These are phyloP conservation scores for Xylariaceae sp. DNA, from an alignment of 2,329 filamentous ascomycete genomes.

Conservation along the genomic window DNA sequence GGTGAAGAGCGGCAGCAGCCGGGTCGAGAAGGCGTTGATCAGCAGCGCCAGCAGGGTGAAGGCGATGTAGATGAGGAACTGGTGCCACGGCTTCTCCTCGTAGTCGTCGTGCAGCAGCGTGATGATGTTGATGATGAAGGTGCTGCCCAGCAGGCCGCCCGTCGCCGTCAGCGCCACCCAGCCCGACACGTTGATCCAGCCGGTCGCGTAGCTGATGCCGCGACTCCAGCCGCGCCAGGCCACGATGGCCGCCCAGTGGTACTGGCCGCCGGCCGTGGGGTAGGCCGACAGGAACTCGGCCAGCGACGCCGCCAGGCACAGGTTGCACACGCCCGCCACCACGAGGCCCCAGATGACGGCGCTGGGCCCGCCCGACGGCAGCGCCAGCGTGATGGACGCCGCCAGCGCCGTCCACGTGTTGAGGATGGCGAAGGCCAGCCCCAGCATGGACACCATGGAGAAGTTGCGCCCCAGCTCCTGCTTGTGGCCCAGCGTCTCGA, in stretches of 20 bases:
- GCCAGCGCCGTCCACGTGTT: conserved; percentile 44
- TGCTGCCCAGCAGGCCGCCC: conserved; percentile 58
- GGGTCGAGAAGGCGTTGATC: conserved; percentile 59
- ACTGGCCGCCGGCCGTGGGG: conserved; percentile 52
- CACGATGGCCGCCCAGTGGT: conserved; percentile 65
- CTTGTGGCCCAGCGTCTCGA: conserved; percentile 39
- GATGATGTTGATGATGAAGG: conserved; percentile 59
- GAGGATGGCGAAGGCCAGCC: conserved; percentile 36
- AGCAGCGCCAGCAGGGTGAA: conserved; percentile 54
- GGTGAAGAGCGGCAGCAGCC: conserved; percentile 56
- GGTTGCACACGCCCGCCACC: conserved; percentile 58
- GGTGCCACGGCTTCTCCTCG: conserved; percentile 55
- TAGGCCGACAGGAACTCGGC: conserved; percentile 66
- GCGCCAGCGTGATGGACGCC: conserved; percentile 37
- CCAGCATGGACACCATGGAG: conserved; percentile 38
- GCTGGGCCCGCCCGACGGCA: conserved; percentile 64
- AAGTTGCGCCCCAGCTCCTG: conserved; percentile 44
- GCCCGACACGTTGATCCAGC: conserved; percentile 66
- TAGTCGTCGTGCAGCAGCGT: conserved; percentile 53
- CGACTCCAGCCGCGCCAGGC: conserved; percentile 53
- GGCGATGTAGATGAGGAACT: conserved; percentile 64
- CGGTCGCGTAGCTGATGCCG: conserved; percentile 60
- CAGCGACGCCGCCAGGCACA: conserved; percentile 60
- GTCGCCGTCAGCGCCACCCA: conserved; percentile 65
- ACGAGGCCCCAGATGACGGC: conserved; percentile 66